Evolutionary conservation across 805 yeast species (phyloP).

Genomic region (Ogataea paradorogensis): DNA sequence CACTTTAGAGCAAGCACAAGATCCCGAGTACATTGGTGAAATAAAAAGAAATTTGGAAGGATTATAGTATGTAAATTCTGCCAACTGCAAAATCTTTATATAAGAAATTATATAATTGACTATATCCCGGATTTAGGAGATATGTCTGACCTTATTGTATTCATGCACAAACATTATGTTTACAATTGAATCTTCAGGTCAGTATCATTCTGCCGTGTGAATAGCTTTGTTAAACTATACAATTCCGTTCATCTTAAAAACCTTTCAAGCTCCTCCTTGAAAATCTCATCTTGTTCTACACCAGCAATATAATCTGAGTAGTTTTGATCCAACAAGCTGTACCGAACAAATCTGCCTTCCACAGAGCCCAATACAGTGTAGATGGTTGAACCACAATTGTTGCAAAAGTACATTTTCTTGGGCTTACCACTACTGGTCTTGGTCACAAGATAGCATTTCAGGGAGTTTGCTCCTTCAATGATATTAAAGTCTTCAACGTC

Average conservation of each 20-base stretch:
- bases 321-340: constrained; percentile 1
- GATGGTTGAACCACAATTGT: constrained; percentile 1
- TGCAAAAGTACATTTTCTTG: not conserved
- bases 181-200: no score
- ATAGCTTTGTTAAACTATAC: no score
- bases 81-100: no score
- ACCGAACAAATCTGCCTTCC: not conserved
- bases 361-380: not conserved
- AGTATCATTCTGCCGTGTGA: no score
- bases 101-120: no score
- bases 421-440: not conserved
- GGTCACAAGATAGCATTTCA: not conserved
- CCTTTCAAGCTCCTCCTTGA: not conserved
- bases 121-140: no score
- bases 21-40: constrained; percentile 5
- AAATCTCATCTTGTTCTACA: not conserved
- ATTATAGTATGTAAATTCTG: no score
- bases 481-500: not conserved
- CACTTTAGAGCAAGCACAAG: constrained; percentile 1
- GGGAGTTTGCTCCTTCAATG: not conserved
- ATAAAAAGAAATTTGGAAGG: no score
- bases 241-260: not conserved
- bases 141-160: no score
- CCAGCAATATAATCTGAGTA: constrained; percentile 1
- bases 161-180: no score